Evolutionary conservation across 163 green algal species (phyloP).

Genomic region (Scenedesmus sp.): DNA sequence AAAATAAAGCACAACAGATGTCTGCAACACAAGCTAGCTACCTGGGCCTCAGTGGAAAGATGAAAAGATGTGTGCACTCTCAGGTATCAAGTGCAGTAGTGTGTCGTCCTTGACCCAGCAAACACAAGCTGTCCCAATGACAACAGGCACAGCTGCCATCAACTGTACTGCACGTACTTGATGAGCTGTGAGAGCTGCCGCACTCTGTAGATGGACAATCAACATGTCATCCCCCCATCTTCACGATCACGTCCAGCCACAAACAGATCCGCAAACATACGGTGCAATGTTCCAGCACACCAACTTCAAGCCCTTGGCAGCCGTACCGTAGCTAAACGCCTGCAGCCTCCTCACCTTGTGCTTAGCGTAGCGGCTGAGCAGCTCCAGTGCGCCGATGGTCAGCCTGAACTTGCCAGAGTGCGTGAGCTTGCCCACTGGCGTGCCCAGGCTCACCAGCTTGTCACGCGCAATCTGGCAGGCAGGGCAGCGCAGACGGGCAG

Average conservation of each 20-base stretch:
- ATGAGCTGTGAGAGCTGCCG: too few species aligned
- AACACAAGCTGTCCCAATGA: neutral
- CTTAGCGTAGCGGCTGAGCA: slow-evolving; percentile 93
- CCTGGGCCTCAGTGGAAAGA: slow-evolving; percentile 71
- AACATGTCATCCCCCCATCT: too few species aligned
- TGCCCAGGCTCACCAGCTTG: slow-evolving; percentile 93
- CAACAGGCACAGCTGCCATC: neutral
- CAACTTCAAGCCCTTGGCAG: neutral
- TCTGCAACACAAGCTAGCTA: neutral
- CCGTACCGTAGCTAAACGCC: neutral
- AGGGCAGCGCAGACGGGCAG: neutral
- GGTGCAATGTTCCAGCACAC: neutral
- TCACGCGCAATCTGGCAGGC: slow-evolving; percentile 84
- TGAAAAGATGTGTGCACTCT: slow-evolving; percentile 66
- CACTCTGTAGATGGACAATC: too few species aligned
- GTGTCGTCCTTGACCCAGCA: slow-evolving; percentile 31
- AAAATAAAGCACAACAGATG: neutral
- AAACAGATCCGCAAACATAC: neutral
- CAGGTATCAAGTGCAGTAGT: slow-evolving; percentile 36
- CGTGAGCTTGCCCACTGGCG: slow-evolving; percentile 96
- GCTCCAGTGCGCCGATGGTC: slow-evolving; percentile 92
- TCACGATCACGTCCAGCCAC: neutral
- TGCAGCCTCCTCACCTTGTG: slow-evolving; percentile 88
- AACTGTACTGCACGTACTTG: too few species aligned
- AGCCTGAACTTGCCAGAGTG: slow-evolving; percentile 97